These are phyloP conservation scores for Mycosphaerella sp. DNA, from an alignment of 2,329 filamentous ascomycete genomes.

Conservation along the genomic window DNA sequence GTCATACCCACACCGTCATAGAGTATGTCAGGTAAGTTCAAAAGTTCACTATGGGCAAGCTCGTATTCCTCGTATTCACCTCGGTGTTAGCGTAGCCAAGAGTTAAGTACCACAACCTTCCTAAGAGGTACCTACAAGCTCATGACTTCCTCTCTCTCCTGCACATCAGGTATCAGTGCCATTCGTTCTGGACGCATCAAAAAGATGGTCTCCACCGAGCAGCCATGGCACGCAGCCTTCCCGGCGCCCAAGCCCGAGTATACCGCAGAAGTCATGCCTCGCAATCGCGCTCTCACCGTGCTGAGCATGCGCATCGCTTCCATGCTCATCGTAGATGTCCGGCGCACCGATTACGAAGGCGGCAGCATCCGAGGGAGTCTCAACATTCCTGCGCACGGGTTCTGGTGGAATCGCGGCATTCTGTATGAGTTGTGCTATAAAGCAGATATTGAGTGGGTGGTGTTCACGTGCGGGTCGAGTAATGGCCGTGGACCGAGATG, in stretches of 20 bases:
- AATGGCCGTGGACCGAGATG: constrained; percentile 30
- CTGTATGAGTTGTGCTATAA: constrained; percentile 41
- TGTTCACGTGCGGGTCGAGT: constrained; percentile 42
- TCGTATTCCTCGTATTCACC: neutral
- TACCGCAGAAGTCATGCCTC: constrained; percentile 36
- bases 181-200: neutral
- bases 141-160: no score
- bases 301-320: constrained; percentile 33
- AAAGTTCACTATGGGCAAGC: neutral
- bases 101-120: neutral
- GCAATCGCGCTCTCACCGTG: constrained; percentile 33
- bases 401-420: constrained; percentile 42
- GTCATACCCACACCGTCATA: no score
- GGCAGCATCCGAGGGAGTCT: constrained; percentile 42
- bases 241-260: constrained; percentile 33
- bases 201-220: constrained; percentile 21
- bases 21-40: no score
- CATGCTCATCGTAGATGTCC: constrained; percentile 41
- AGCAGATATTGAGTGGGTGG: constrained; percentile 41
- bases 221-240: constrained; percentile 40
- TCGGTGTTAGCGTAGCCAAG: neutral
- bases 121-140: no score
- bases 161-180: neutral
- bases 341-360: constrained; percentile 44
- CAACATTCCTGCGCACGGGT: constrained; percentile 44